A percentile compares a stretch with the other conserved stretches of the same genome.
Conservation (phyloP, 345 rosid species). For the Odontarrhena argentea region DNA sequence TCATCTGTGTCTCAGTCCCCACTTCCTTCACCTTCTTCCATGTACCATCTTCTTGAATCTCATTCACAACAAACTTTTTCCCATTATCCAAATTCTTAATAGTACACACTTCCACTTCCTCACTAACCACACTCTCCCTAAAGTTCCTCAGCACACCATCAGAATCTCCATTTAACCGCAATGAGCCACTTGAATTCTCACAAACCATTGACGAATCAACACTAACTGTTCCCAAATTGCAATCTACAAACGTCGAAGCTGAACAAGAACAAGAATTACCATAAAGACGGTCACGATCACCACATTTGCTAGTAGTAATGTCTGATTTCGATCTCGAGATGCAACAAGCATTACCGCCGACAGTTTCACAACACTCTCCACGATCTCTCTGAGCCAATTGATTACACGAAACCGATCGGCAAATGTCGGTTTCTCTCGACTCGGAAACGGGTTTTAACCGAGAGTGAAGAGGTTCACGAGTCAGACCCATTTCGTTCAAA, state of each 20-base stretch:
- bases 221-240: conserved; percentile 22
- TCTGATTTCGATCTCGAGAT: conserved; percentile 63
- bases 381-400: conserved; percentile 38
- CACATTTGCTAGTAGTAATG: conserved; percentile 34
- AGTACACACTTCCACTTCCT: conserved; percentile 52
- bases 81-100: conserved; percentile 91
- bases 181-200: conserved; percentile 28
- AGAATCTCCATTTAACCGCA: conserved; percentile 25
- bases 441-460: conserved; percentile 51
- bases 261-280: conserved; percentile 47
- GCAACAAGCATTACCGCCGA: conserved; percentile 22
- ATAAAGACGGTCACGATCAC: conserved; percentile 27
- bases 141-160: conserved; percentile 39
- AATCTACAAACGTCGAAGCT: not conserved
- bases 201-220: conserved; percentile 43
- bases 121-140: conserved; percentile 39
- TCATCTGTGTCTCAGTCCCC: conserved; percentile 83
- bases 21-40: conserved; percentile 86
- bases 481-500: conserved; percentile 66
- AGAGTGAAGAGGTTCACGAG: conserved; percentile 50
- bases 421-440: conserved; percentile 34
- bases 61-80: conserved; percentile 82
- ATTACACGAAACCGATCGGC: conserved; percentile 51
- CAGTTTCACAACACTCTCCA: conserved; percentile 29
- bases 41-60: conserved; percentile 77